phyloP scores from a whole-genome alignment of 179 eudicot genomes.

The Silene noctiflora region DNA sequence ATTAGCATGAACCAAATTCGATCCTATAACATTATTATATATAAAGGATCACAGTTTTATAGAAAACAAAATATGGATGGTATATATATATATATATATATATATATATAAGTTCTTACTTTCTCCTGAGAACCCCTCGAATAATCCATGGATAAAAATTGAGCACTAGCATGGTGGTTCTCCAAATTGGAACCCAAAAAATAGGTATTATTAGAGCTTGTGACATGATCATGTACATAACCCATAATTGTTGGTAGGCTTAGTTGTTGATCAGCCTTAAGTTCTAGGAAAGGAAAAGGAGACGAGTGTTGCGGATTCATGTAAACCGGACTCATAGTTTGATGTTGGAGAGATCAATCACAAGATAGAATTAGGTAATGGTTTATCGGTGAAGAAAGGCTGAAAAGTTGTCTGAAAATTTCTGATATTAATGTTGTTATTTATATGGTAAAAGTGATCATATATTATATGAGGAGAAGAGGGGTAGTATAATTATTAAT shows the following conservation, averaged over 20 bases:
- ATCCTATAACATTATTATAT: background rate
- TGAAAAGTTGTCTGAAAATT: conserved; percentile 4
- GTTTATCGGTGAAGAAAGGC: conserved; percentile 2
- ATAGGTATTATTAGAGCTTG: conserved; percentile 14
- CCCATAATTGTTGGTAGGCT: conserved; percentile 20
- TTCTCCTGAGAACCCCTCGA: conserved; percentile 25
- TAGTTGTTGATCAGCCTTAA: conserved; percentile 31
- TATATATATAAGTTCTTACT: conserved; percentile 11
- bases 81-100: background rate
- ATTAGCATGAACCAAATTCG: background rate
- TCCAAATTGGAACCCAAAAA: conserved; percentile 9
- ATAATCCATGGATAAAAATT: conserved; percentile 24
- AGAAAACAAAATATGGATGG: background rate
- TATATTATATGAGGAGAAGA: background rate
- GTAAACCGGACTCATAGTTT: conserved; percentile 35
- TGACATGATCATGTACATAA: conserved; percentile 24
- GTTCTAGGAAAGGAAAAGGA: conserved; percentile 32
- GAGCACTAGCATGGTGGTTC: conserved; percentile 2
- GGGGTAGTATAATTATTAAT: conserved; percentile 14
- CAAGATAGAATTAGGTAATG: background rate
- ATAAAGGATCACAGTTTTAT: too few species aligned
- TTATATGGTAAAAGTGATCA: conserved; percentile 7
- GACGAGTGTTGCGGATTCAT: conserved; percentile 34
- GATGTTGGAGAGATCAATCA: conserved; percentile 4
- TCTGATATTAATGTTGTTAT: conserved; percentile 17